These are phyloP conservation scores for Neurospora intermedia DNA, from an alignment of 495 filamentous ascomycete genomes.

Conservation along the genomic window DNA sequence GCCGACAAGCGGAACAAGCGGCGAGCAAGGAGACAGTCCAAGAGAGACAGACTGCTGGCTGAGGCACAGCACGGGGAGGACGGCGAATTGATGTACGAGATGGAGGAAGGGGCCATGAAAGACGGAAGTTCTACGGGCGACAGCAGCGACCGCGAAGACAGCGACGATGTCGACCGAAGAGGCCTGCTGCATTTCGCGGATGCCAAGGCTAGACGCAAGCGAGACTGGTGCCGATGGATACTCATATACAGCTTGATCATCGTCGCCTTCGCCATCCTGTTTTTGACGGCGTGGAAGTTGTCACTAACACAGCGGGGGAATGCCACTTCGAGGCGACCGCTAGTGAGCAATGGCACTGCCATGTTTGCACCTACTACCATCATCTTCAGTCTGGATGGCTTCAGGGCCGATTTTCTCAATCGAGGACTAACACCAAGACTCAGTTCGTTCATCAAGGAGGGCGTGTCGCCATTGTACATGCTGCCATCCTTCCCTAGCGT, in stretches of 20 bases:
- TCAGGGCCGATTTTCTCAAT: conserved; percentile 88
- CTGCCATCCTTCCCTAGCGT: conserved; percentile 88
- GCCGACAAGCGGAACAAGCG: conserved; percentile 43
- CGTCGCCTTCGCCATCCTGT: conserved; percentile 40
- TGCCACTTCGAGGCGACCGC: background rate
- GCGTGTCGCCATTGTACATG: conserved; percentile 87
- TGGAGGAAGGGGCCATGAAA: conserved; percentile 70
- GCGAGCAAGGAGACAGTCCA: conserved; percentile 33
- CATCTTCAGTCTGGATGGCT: conserved; percentile 88
- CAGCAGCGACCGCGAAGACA: conserved; percentile 44
- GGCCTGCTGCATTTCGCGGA: conserved; percentile 33
- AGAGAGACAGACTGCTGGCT: conserved; percentile 36
- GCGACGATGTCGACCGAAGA: conserved; percentile 42
- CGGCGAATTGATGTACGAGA: conserved; percentile 74
- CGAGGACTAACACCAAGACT: conserved; percentile 76
- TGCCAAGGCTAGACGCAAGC: conserved; percentile 30
- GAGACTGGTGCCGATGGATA: conserved; percentile 38
- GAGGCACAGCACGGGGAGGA: conserved; percentile 50
- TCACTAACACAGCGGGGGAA: conserved; percentile 17
- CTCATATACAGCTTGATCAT: conserved; percentile 43
- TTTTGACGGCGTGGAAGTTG: conserved; percentile 39
- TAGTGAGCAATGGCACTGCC: conserved; percentile 72
- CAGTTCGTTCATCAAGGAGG: conserved; percentile 65
- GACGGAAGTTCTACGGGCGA: conserved; percentile 47
- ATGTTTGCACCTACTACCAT: conserved; percentile 86